Percentiles rank a stretch among this genome's conserved stretches.
phyloP scores from a whole-genome alignment of 2,329 filamentous ascomycete species.

The Huntiella savannae region DNA sequence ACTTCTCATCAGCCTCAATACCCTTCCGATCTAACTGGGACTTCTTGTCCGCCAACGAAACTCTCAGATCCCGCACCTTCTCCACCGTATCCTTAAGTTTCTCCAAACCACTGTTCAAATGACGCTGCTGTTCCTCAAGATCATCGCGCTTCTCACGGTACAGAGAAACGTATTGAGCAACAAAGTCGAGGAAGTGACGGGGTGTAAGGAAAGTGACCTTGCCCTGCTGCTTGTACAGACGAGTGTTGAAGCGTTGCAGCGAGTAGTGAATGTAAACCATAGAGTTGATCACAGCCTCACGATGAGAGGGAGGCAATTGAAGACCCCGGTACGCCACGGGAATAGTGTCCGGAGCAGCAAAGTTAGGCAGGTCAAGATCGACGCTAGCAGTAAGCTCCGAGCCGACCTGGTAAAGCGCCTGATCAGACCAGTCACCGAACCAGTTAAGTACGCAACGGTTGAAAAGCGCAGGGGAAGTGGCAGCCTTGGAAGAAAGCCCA shows the following conservation, averaged over 20 bases:
- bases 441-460: constrained; percentile 99
- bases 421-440: constrained; percentile 99
- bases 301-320: constrained; percentile 66
- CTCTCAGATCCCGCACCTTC: constrained; percentile 83
- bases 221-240: constrained; percentile 78
- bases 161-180: constrained; percentile 89
- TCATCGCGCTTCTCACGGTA: constrained; percentile 98
- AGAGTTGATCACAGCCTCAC: constrained; percentile 83
- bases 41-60: constrained; percentile 87
- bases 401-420: constrained; percentile 93
- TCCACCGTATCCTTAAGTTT: constrained; percentile 93
- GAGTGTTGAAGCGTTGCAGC: constrained; percentile 71
- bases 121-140: constrained; percentile 92
- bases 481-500: constrained; percentile 84
- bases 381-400: constrained; percentile 92
- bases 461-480: constrained; percentile 93
- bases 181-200: constrained; percentile 92
- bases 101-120: constrained; percentile 94
- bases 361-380: constrained; percentile 77
- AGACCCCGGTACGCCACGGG: constrained; percentile 83
- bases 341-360: constrained; percentile 72
- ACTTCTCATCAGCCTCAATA: constrained; percentile 86
- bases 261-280: constrained; percentile 99
- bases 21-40: constrained; percentile 84
- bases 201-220: constrained; percentile 86